Evolutionary conservation across 139 green algal genomes (phyloP).

Genomic region (Astrephomene gubernaculifera): DNA sequence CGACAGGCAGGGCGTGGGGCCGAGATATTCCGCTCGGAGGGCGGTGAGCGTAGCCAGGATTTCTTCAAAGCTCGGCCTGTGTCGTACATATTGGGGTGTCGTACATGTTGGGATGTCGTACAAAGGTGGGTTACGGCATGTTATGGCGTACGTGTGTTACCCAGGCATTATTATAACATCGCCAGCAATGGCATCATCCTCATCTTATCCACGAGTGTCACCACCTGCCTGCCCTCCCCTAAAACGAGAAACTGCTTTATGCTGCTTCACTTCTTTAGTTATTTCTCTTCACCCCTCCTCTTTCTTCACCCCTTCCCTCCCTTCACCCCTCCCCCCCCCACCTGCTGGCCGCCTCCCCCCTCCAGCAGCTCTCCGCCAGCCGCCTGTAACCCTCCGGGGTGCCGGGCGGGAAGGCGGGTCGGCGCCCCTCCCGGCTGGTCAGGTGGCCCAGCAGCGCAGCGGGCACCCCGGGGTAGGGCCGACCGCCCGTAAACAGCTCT

Average conservation of each 20-base stretch:
- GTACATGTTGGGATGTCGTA: too few relatives aligned
- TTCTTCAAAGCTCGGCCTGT: slow-evolving; percentile 22
- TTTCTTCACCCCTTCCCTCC: background rate
- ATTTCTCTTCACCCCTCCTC: too few relatives aligned
- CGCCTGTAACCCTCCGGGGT: slow-evolving; percentile 36
- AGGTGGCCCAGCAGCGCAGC: slow-evolving; percentile 46
- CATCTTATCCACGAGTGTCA: too few relatives aligned
- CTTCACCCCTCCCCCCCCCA: background rate
- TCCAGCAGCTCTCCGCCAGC: slow-evolving; percentile 61
- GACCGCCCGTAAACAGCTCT: slow-evolving; percentile 37
- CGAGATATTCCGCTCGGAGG: background rate
- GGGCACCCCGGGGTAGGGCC: slow-evolving; percentile 36
- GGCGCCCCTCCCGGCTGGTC: slow-evolving; percentile 48
- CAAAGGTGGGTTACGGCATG: too few relatives aligned
- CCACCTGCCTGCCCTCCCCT: too few relatives aligned
- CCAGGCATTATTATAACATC: too few relatives aligned
- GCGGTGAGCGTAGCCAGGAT: slow-evolving; percentile 16
- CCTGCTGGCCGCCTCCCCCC: background rate
- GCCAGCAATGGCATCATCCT: too few relatives aligned
- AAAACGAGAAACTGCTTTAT: too few relatives aligned
- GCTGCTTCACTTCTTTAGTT: too few relatives aligned
- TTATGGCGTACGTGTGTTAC: too few relatives aligned
- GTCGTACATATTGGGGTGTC: too few relatives aligned
- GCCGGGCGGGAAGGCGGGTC: slow-evolving; percentile 49
- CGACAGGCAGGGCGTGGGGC: background rate